phyloP scores from a whole-genome alignment of 2,329 filamentous ascomycete genomes.

The Ascochyta koolunga region DNA sequence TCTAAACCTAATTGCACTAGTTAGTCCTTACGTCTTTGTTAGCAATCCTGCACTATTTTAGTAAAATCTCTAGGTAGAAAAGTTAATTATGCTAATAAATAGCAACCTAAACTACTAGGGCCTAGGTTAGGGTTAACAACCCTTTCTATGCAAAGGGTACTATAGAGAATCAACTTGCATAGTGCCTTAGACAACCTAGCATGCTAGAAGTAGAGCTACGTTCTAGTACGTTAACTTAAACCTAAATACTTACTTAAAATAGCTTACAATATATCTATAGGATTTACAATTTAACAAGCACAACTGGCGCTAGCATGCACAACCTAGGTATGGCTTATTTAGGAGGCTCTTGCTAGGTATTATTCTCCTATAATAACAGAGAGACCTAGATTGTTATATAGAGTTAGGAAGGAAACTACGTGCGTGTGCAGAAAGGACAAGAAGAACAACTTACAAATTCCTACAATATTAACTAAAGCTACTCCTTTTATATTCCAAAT shows the following conservation, averaged over 20 bases:
- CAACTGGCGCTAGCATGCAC: constrained; percentile 7
- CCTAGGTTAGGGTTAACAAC: constrained; percentile 4
- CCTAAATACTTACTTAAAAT: neutral
- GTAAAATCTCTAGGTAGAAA: constrained; percentile 3
- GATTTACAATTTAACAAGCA: constrained; percentile 12
- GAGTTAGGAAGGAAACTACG: constrained; percentile 53
- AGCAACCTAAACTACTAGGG: constrained; percentile 7
- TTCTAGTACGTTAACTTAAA: constrained; percentile 7
- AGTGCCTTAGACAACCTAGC: constrained; percentile 4
- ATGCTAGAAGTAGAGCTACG: neutral
- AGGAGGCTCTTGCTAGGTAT: constrained; percentile 53
- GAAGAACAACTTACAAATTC: constrained; percentile 14
- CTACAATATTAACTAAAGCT: constrained; percentile 46
- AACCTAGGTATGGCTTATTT: constrained; percentile 38
- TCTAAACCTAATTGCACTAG: neutral
- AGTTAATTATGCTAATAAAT: constrained; percentile 14
- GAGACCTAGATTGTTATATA: constrained; percentile 50
- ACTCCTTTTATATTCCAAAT: constrained; percentile 50
- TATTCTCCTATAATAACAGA: constrained; percentile 48
- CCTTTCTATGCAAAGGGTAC: constrained; percentile 8
- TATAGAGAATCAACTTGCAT: neutral
- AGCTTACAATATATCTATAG: constrained; percentile 1
- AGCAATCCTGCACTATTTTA: constrained; percentile 1
- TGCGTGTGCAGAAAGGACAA: constrained; percentile 32
- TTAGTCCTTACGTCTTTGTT: constrained; percentile 6